phyloP scores from a whole-genome alignment of 805 yeast species.

The Saccharomycopsis amapae region DNA sequence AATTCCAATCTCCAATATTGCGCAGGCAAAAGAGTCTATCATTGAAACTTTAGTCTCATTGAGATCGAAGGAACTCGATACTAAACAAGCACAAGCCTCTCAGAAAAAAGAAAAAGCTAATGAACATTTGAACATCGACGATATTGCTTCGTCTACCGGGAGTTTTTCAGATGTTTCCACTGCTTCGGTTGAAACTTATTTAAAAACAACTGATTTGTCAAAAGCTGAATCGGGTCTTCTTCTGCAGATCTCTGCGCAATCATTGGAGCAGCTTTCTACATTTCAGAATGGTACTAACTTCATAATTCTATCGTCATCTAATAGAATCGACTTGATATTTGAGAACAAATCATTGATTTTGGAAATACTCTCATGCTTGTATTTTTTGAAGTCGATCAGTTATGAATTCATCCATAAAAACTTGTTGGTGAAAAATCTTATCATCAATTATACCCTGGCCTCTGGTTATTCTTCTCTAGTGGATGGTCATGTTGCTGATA shows the following conservation, averaged over 20 bases:
- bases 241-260: conserved; percentile 13
- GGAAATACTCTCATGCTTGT: conserved; percentile 56
- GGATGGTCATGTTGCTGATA: not conserved
- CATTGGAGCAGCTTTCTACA: conserved; percentile 24
- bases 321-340: conserved; percentile 44
- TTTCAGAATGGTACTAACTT: conserved; percentile 54
- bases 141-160: not conserved
- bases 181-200: conserved; percentile 3
- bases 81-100: not conserved
- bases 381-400: conserved; percentile 39
- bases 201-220: conserved; percentile 1
- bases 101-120: not conserved
- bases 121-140: not conserved
- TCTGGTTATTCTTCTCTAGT: not conserved
- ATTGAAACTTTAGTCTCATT: conserved; percentile 17
- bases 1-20: not conserved
- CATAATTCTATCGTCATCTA: conserved; percentile 44
- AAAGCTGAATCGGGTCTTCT: conserved; percentile 1
- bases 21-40: conserved; percentile 5
- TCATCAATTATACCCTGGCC: conserved; percentile 31
- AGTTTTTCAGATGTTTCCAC: not conserved
- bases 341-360: conserved; percentile 48
- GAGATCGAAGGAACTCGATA: conserved; percentile 10
- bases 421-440: conserved; percentile 40
- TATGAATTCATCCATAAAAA: conserved; percentile 35